Base-by-base conservation (phyloP, 2,329 filamentous ascomycete species). In the Talaromyces piceae region DNA sequence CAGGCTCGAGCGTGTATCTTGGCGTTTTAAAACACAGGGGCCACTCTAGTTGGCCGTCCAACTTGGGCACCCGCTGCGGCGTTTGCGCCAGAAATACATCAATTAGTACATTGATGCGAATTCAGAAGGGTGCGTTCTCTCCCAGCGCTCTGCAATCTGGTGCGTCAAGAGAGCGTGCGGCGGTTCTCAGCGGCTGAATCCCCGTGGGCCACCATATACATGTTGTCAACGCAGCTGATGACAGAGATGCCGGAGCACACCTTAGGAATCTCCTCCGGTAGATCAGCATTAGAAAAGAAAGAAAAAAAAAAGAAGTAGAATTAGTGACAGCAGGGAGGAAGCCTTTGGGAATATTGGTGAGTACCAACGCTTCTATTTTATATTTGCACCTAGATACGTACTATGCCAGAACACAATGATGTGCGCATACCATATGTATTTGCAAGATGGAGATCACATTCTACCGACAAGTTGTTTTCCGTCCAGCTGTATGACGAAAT, bases 291-390 rank as follows among this genome's bases (percentile, higher is more conserved):
- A n/a, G n/a, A n/a, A n/a, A n/a, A n/a, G n/a, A n/a, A n/a, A n/a
- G n/a, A n/a, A n/a, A 37, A 61, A 64, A 56, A 63, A 59, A 1
- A 64, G 49, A 33, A 59, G 63, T 13, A 64, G 58, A 16, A 63
- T 62, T 26, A 52, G 59, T 1, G 56, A 64, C 11, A 64, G 45
- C 1, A 50, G 56, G 2, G 57, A 56, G 28, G n/a, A n/a, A n/a
- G n/a, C n/a, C n/a, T n/a, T n/a, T n/a, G n/a, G n/a, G n/a, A n/a
- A n/a, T n/a, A n/a, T n/a, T n/a, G n/a, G n/a, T n/a, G n/a, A n/a
- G n/a, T n/a, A n/a, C n/a, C n/a, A n/a, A n/a, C n/a, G n/a, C n/a
- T n/a, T n/a, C n/a, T n/a, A n/a, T n/a, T n/a, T n/a, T n/a, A n/a
- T n/a, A n/a, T n/a, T n/a, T n/a, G n/a, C n/a, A n/a, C n/a, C n/a